A percentile compares a stretch with the other conserved stretches of the same genome.
Evolutionary conservation across 257 asterid species (phyloP).

Genomic region (Solanum piurae): DNA sequence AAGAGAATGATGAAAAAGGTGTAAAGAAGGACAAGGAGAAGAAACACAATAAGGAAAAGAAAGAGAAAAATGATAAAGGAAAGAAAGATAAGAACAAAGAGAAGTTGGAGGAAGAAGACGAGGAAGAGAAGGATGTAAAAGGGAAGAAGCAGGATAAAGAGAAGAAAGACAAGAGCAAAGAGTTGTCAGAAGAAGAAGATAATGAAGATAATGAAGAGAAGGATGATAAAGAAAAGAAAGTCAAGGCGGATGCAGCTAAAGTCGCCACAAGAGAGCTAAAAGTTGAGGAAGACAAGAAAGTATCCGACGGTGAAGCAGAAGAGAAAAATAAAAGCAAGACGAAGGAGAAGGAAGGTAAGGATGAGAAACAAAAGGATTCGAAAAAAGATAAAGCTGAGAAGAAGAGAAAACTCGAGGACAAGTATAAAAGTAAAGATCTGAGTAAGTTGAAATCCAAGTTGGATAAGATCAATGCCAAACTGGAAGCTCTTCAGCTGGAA

Average conservation of each 20-base stretch:
- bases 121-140: conserved; percentile 3
- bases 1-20: not conserved
- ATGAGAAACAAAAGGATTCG: conserved; percentile 24
- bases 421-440: conserved; percentile 21
- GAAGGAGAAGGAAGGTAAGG: conserved; percentile 11
- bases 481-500: conserved; percentile 31
- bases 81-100: conserved; percentile 4
- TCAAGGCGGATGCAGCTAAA: not conserved
- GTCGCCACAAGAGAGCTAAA: conserved; percentile 31
- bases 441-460: conserved; percentile 44
- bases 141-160: not conserved
- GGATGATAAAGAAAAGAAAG: not conserved
- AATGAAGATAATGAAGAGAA: not conserved
- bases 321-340: not conserved
- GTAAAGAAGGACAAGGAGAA: conserved; percentile 12
- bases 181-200: conserved; percentile 10
- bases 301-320: conserved; percentile 6
- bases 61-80: not conserved
- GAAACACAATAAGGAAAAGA: not conserved
- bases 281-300: conserved; percentile 16
- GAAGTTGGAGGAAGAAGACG: conserved; percentile 12
- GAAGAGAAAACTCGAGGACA: conserved; percentile 35
- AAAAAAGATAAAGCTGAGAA: conserved; percentile 42
- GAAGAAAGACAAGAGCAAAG: conserved; percentile 3
- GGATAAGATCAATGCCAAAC: conserved; percentile 39